Conservation (phyloP, 768 basidiomycete genomes). For the Chalciporus pseudorubinellus region DNA sequence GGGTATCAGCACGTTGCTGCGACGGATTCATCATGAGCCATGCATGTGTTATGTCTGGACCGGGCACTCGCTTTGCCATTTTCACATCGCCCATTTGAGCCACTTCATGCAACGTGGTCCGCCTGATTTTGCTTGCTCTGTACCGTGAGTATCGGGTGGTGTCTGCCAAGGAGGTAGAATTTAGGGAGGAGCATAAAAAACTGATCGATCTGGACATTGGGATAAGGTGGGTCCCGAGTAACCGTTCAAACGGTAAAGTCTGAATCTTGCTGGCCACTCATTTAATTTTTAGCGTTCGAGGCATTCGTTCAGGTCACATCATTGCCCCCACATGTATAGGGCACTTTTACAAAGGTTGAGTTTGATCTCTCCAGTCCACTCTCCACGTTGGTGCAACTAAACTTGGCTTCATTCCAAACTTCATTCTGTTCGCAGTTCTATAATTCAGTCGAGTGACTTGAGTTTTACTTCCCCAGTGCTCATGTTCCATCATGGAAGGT, state of each 20-base stretch:
- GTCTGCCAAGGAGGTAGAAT: background rate
- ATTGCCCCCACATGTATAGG: background rate
- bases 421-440: background rate
- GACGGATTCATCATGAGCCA: background rate
- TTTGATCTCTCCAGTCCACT: conserved; percentile 5
- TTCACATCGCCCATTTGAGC: background rate
- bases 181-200: background rate
- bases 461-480: conserved; percentile 12
- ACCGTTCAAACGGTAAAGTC: no score
- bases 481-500: background rate
- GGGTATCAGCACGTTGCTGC: background rate
- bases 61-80: background rate
- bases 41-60: conserved; percentile 7
- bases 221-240: background rate
- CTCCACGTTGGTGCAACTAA: conserved; percentile 12
- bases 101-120: background rate
- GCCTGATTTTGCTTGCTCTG: background rate
- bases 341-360: conserved; percentile 15
- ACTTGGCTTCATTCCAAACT: background rate
- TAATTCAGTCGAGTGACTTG: background rate
- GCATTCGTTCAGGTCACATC: conserved; percentile 1
- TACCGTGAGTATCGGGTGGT: background rate
- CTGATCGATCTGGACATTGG: background rate
- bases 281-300: conserved; percentile 9
- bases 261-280: no score